Conservation (phyloP, 2,329 filamentous ascomycete genomes). For the Cladosporium sp. region DNA sequence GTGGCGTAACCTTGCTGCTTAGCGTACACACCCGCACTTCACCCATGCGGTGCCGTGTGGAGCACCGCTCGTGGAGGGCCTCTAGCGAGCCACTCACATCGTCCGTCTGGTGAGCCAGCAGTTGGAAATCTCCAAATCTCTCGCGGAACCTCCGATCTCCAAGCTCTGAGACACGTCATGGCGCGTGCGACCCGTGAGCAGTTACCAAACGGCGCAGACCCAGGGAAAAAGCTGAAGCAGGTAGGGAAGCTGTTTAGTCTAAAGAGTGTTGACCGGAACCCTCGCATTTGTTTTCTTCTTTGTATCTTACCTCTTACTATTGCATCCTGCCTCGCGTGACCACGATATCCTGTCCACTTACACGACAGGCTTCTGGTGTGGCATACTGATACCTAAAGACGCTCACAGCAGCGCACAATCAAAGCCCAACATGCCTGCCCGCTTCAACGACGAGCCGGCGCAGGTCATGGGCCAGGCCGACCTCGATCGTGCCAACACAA, state of each 20-base stretch:
- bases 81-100: constrained; percentile 3
- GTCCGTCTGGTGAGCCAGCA: neutral
- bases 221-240: constrained; percentile 2
- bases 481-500: constrained; percentile 33
- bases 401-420: constrained; percentile 13
- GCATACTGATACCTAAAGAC: neutral
- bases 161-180: constrained; percentile 19
- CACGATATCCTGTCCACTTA: neutral
- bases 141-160: constrained; percentile 15
- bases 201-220: constrained; percentile 5
- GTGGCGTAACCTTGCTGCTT: constrained; percentile 19
- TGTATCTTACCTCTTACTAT: neutral
- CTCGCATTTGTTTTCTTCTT: constrained; percentile 7
- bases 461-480: constrained; percentile 34
- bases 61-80: constrained; percentile 1
- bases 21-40: constrained; percentile 12
- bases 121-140: neutral
- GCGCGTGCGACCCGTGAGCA: constrained; percentile 15
- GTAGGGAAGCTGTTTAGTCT: constrained; percentile 9
- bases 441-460: constrained; percentile 34
- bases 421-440: constrained; percentile 26
- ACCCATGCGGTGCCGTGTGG: constrained; percentile 1
- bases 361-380: neutral
- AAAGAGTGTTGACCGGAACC: neutral
- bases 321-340: neutral